Base-by-base conservation (phyloP, 75 land plant species). In the Sequoia sempervirens region DNA sequence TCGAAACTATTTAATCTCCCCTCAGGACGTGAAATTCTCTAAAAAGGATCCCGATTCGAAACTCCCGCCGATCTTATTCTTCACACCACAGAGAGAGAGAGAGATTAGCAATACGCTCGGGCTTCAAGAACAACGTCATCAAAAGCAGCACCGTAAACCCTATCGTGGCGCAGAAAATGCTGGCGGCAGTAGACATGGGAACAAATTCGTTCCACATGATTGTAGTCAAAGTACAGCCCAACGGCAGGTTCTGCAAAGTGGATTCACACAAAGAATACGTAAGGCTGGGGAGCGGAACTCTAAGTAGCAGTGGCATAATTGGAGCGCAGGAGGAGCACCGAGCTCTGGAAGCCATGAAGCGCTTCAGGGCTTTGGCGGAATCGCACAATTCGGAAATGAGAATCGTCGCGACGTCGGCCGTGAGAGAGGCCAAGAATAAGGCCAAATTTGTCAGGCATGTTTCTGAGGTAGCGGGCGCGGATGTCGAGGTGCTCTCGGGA, bases 161-260 rank as follows among this genome's bases (percentile, higher is more conserved):
- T 11, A 20, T 37, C 43, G 84, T 30, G 13, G 45, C 54, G 5
- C 37, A 50, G 9, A 82, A 79, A 88, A 87, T 90, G 61, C 86
- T 85, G 13, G 93, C 92, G 11, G 83, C 92, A 13, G 85, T 93
- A 30, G 95, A 93, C 86, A 93, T 93, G 92, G 95, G 95, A 38
- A 91, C 93, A 47, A 93, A 90, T 80, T 87, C 95, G n/a, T 93
- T 93, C 87, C 92, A 93, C 82, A 86, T 93, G 81, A 82, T 88
- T 47, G 88, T 91, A 36, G 88, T 86, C 34, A 82, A 83, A 32
- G 86, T 88, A 23, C 80, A 90, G 52, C 88, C 87, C 32, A 84
- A 86, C 58, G 95, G 95, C 73, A 84, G 85, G 18, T 91, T 91
- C 82, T 87, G 88, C 79, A 50, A 87, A 38, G 30, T 93, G 18